A percentile compares a stretch with the other conserved stretches of the same genome.
These are phyloP conservation scores for Candida verbasci DNA, from an alignment of 805 yeast species.

Conservation along the genomic window DNA sequence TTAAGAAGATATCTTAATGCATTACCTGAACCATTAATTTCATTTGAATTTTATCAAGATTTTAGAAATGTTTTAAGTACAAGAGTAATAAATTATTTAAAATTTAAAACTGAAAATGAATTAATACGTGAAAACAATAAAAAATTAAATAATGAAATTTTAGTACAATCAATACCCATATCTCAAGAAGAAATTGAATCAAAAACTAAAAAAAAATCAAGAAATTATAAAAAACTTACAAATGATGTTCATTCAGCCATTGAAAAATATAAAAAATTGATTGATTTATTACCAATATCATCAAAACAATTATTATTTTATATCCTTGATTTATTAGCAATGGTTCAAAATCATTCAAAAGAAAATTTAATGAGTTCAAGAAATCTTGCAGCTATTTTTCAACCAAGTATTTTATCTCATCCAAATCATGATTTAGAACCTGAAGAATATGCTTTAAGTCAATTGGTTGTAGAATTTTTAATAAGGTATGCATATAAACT, in stretches of 20 bases:
- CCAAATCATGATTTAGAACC: slow-evolving; percentile 92
- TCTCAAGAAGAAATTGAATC: slow-evolving; percentile 1
- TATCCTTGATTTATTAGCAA: slow-evolving; percentile 77
- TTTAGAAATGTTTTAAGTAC: slow-evolving; percentile 73
- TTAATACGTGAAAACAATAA: not conserved
- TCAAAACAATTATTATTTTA: slow-evolving; percentile 82
- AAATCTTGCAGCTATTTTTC: slow-evolving; percentile 93
- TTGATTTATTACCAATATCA: slow-evolving; percentile 67
- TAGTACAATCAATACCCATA: not conserved
- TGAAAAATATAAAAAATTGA: slow-evolving; percentile 63
- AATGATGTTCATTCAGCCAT: slow-evolving; percentile 66
- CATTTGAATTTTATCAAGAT: slow-evolving; percentile 66
- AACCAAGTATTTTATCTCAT: slow-evolving; percentile 92
- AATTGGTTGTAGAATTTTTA: slow-evolving; percentile 81
- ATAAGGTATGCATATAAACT: slow-evolving; percentile 80
- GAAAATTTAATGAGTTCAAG: slow-evolving; percentile 88
- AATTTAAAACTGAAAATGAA: slow-evolving; percentile 37
- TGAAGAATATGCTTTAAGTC: slow-evolving; percentile 83
- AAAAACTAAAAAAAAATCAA: slow-evolving; percentile 32
- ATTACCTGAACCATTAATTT: slow-evolving; percentile 89
- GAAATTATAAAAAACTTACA: slow-evolving; percentile 53
- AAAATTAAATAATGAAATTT: not conserved
- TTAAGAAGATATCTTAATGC: slow-evolving; percentile 82
- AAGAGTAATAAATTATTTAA: slow-evolving; percentile 61
- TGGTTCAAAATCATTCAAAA: slow-evolving; percentile 74